phyloP scores from a whole-genome alignment of 805 yeast genomes.

The Zygotorulaspora sp. region DNA sequence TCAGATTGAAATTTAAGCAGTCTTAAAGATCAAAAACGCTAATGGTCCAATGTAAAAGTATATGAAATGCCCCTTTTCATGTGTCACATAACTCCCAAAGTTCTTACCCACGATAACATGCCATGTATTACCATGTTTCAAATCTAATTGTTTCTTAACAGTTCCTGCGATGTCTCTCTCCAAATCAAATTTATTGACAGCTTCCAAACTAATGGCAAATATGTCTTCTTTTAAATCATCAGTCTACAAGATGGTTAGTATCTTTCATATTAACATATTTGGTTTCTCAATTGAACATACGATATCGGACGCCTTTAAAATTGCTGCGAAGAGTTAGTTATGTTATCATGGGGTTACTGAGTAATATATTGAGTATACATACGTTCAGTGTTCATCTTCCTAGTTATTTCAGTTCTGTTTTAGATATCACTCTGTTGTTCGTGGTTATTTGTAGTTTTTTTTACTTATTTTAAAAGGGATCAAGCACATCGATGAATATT shows the following conservation, averaged over 20 bases:
- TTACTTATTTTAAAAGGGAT: not conserved
- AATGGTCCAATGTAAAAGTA: constrained; percentile 66
- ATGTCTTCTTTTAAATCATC: constrained; percentile 31
- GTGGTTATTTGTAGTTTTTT: too few species aligned
- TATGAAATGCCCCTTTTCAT: constrained; percentile 66
- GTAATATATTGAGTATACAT: too few species aligned
- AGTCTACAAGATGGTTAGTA: constrained; percentile 19
- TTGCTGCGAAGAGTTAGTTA: constrained; percentile 15
- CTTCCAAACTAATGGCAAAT: constrained; percentile 23
- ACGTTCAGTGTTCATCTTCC: constrained; percentile 8
- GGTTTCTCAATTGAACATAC: constrained; percentile 19
- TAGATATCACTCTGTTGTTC: too few species aligned
- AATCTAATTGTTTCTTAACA: constrained; percentile 62
- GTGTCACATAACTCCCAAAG: constrained; percentile 76
- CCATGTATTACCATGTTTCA: constrained; percentile 66
- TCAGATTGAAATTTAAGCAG: constrained; percentile 39
- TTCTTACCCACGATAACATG: constrained; percentile 77
- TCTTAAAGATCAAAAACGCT: constrained; percentile 67
- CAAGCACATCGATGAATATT: not conserved
- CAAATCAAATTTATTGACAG: constrained; percentile 21
- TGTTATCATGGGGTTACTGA: too few species aligned
- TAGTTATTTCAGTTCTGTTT: too few species aligned
- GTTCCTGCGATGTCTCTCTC: constrained; percentile 56
- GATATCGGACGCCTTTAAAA: constrained; percentile 33
- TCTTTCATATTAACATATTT: not conserved